These are phyloP conservation scores for Amanita muscaria DNA, from an alignment of 768 basidiomycete genomes.

Conservation along the genomic window DNA sequence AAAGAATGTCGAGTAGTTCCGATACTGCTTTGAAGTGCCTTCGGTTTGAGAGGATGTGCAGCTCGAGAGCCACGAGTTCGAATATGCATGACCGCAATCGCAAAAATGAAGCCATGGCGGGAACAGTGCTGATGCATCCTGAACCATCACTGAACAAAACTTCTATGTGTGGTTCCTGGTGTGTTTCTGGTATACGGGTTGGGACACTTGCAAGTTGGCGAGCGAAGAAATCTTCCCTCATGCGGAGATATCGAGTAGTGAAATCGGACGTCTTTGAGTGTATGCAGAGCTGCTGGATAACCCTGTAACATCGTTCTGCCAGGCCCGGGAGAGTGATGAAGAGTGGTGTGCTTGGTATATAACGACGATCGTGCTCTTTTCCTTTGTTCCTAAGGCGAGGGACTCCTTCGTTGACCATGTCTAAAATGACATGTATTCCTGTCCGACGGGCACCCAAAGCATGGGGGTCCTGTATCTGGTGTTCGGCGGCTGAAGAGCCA, in stretches of 20 bases:
- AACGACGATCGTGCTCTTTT: slow-evolving; percentile 26
- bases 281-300: slow-evolving; percentile 81
- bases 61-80: slow-evolving; percentile 78
- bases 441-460: slow-evolving; percentile 62
- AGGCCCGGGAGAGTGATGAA: slow-evolving; percentile 62
- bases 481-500: slow-evolving; percentile 47
- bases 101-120: slow-evolving; percentile 66
- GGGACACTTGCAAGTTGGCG: slow-evolving; percentile 78
- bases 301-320: slow-evolving; percentile 78
- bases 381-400: slow-evolving; percentile 43
- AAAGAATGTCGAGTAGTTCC: slow-evolving; percentile 74
- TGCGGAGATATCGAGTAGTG: slow-evolving; percentile 78
- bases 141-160: slow-evolving; percentile 67
- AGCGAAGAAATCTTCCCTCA: slow-evolving; percentile 82
- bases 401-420: slow-evolving; percentile 65
- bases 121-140: slow-evolving; percentile 56
- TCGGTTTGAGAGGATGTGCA: slow-evolving; percentile 77
- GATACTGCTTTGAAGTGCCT: slow-evolving; percentile 65
- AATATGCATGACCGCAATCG: slow-evolving; percentile 78
- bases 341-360: slow-evolving; percentile 38
- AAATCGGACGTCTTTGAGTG: slow-evolving; percentile 77
- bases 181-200: slow-evolving; percentile 44
- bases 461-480: slow-evolving; percentile 70
- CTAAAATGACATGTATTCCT: slow-evolving; percentile 75
- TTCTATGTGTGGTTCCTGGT: slow-evolving; percentile 44